Conservation (phyloP, 768 basidiomycete genomes). For the Lyophyllum atratum region DNA sequence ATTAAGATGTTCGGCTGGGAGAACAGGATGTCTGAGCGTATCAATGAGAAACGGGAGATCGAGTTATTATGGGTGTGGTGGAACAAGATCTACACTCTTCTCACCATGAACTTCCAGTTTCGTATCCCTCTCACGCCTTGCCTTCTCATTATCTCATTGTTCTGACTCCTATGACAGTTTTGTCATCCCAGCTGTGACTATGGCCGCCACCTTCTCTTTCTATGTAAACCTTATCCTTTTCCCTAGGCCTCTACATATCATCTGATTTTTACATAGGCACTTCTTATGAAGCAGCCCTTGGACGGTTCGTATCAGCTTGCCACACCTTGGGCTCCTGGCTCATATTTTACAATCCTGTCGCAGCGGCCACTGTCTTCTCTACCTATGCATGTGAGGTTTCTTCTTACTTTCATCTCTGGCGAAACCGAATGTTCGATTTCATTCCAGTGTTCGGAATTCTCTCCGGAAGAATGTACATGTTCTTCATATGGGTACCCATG, state of each 20-base stretch:
- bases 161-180: constrained; percentile 43
- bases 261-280: neutral
- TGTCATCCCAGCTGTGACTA: constrained; percentile 60
- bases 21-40: constrained; percentile 49
- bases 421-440: too few relatives aligned
- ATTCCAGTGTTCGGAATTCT: constrained; percentile 61
- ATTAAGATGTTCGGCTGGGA: constrained; percentile 74
- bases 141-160: neutral
- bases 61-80: constrained; percentile 59
- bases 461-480: constrained; percentile 43
- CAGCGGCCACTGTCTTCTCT: constrained; percentile 17
- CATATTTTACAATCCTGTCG: too few relatives aligned
- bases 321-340: neutral
- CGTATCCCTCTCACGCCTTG: constrained; percentile 8
- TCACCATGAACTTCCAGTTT: constrained; percentile 44
- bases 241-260: too few relatives aligned
- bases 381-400: neutral
- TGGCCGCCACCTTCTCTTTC: constrained; percentile 62
- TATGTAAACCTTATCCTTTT: constrained; percentile 28
- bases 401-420: neutral
- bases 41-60: constrained; percentile 58
- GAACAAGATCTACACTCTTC: constrained; percentile 49
- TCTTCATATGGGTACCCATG: constrained; percentile 26
- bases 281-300: constrained; percentile 11
- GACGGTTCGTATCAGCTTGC: constrained; percentile 3